Conservation (phyloP, 768 basidiomycete species). For the Amanita jacksonii region DNA sequence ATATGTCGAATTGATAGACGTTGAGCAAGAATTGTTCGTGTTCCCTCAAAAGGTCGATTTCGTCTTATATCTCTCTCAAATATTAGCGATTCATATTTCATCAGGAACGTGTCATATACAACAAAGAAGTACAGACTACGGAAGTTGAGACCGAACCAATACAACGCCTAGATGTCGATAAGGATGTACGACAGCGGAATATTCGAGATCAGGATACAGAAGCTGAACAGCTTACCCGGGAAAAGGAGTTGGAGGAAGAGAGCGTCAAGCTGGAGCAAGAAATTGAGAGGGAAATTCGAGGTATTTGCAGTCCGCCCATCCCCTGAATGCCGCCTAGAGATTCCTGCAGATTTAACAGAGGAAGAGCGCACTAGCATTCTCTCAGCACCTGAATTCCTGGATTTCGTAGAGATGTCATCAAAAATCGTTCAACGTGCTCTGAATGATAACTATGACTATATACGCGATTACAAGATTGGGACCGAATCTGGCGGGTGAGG, state of each 20-base stretch:
- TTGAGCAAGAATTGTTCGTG: conserved; percentile 86
- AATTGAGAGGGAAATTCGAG: conserved; percentile 81
- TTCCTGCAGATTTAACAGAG: conserved; percentile 63
- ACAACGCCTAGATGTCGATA: conserved; percentile 56
- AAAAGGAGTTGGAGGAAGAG: conserved; percentile 76
- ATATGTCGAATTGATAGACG: conserved; percentile 75
- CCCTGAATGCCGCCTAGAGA: neutral
- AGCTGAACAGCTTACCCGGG: conserved; percentile 43
- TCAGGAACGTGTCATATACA: conserved; percentile 73
- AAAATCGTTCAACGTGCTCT: conserved; percentile 93
- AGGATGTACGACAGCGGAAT: conserved; percentile 31
- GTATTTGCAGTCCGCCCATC: conserved; percentile 23
- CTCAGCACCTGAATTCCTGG: conserved; percentile 82
- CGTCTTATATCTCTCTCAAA: no score
- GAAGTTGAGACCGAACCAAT: conserved; percentile 63
- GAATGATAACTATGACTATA: conserved; percentile 95
- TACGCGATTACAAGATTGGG: conserved; percentile 90
- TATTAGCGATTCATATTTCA: conserved; percentile 5
- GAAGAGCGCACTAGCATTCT: conserved; percentile 79
- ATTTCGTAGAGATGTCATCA: conserved; percentile 90
- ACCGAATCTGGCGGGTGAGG: conserved; percentile 75
- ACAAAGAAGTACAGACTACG: conserved; percentile 78
- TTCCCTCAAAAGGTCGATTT: conserved; percentile 86
- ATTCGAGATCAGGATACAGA: conserved; percentile 40
- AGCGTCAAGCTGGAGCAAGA: conserved; percentile 77